A percentile compares a stretch with the other conserved stretches of the same genome.
phyloP scores from a whole-genome alignment of 495 filamentous ascomycete genomes.

The Hypoxylon intermedium region DNA sequence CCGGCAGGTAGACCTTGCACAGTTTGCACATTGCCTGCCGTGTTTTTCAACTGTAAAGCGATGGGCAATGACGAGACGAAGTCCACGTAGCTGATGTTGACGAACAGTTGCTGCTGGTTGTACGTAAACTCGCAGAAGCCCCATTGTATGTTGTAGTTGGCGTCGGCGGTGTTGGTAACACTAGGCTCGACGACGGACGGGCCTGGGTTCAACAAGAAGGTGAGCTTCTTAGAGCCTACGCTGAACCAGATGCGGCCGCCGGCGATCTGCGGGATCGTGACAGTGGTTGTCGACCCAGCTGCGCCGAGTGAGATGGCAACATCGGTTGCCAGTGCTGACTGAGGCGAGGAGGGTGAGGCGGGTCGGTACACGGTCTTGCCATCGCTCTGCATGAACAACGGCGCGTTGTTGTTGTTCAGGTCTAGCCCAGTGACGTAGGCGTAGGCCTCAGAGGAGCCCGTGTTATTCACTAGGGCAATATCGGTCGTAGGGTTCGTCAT shows the following conservation, averaged over 20 bases:
- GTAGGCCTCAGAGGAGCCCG: conserved; percentile 65
- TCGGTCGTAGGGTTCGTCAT: conserved; percentile 58
- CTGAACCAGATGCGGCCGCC: conserved; percentile 77
- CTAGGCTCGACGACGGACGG: conserved; percentile 75
- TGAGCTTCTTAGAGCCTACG: conserved; percentile 60
- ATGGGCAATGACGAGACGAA: conserved; percentile 70
- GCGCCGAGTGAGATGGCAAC: conserved; percentile 69
- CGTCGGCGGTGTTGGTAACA: conserved; percentile 68
- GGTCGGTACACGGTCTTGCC: conserved; percentile 49
- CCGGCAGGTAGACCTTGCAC: conserved; percentile 65
- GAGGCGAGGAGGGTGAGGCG: conserved; percentile 32
- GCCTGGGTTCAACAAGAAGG: conserved; percentile 73
- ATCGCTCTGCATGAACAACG: conserved; percentile 69
- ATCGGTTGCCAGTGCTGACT: conserved; percentile 55
- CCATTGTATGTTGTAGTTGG: conserved; percentile 70
- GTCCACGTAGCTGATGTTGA: conserved; percentile 79
- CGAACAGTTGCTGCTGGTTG: conserved; percentile 70
- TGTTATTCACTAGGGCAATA: conserved; percentile 69
- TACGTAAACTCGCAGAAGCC: conserved; percentile 78
- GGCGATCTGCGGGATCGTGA: conserved; percentile 71
- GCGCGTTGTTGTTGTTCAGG: conserved; percentile 64
- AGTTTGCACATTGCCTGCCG: conserved; percentile 56
- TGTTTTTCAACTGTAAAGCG: conserved; percentile 64
- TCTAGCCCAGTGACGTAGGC: conserved; percentile 75
- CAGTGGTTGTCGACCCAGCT: conserved; percentile 62